A percentile compares a stretch with the other conserved stretches of the same genome.
phyloP scores from a whole-genome alignment of 192 early-diverging fungal genomes.

The Backusella liffmaniae region DNA sequence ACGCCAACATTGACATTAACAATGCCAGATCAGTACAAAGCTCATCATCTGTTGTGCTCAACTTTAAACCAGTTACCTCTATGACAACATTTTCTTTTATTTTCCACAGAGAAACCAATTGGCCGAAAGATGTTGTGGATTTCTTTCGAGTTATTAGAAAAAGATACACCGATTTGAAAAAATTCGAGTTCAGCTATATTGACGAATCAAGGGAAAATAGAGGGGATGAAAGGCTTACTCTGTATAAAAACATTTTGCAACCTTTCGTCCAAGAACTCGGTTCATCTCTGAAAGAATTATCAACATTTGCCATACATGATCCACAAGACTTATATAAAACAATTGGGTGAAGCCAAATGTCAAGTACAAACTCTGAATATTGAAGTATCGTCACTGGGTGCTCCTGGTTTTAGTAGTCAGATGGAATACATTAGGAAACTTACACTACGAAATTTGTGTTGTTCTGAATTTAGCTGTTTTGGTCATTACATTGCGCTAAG shows the following conservation, averaged over 20 bases:
- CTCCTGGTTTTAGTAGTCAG: neutral
- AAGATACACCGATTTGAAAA: neutral
- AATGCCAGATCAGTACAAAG: neutral
- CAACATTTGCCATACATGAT: neutral
- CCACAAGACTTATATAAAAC: neutral
- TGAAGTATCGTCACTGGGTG: neutral
- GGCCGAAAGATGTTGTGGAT: neutral
- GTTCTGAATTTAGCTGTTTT: neutral
- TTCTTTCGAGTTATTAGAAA: neutral
- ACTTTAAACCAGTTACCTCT: neutral
- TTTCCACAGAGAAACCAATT: neutral
- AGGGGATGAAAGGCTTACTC: neutral
- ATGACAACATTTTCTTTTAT: neutral
- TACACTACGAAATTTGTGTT: neutral
- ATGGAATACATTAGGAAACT: neutral
- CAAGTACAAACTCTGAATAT: neutral
- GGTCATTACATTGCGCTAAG: neutral
- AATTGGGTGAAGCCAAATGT: neutral
- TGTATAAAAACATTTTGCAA: neutral
- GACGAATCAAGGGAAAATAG: neutral
- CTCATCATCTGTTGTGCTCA: neutral
- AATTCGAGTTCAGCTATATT: neutral
- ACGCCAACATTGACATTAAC: neutral
- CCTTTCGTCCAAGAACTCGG: neutral
- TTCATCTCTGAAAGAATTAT: neutral